These are phyloP conservation scores for Rhodotorula sp. DNA, from an alignment of 1,284 basidiomycete species.

Conservation along the genomic window DNA sequence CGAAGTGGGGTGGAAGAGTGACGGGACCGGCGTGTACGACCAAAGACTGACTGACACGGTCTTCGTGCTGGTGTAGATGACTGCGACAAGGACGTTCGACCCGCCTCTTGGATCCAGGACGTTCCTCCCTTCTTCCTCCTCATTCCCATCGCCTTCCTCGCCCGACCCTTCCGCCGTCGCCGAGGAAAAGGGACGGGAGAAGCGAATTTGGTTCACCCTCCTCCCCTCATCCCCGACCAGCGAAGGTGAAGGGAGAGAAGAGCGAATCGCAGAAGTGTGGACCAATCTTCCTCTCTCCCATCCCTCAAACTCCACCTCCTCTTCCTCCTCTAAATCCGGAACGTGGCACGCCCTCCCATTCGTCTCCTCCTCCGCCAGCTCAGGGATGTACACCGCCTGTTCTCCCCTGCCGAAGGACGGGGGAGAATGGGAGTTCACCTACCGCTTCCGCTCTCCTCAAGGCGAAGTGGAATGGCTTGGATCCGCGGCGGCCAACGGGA, in stretches of 20 bases:
- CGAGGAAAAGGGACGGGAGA: not conserved
- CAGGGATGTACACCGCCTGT: not conserved
- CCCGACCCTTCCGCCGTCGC: not conserved
- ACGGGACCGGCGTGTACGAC: too few species aligned
- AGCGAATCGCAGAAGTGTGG: constrained; percentile 32
- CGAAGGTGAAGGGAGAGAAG: not conserved
- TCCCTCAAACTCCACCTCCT: too few species aligned
- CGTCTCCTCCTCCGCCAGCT: not conserved
- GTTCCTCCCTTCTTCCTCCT: not conserved
- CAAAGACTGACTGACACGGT: too few species aligned
- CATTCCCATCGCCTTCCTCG: too few species aligned
- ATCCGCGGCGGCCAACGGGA: constrained; percentile 20
- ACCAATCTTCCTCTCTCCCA: constrained; percentile 21
- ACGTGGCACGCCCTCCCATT: constrained; percentile 32
- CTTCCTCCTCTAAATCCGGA: not conserved
- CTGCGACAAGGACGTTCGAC: too few species aligned
- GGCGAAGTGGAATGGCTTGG: constrained; percentile 34
- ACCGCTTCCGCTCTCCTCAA: constrained; percentile 1
- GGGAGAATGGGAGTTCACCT: constrained; percentile 35
- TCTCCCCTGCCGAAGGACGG: not conserved
- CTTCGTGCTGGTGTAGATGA: too few species aligned
- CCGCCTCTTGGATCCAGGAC: too few species aligned
- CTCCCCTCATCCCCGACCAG: not conserved
- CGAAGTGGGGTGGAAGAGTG: too few species aligned
- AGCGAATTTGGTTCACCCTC: constrained; percentile 12